phyloP scores from a whole-genome alignment of 2,329 filamentous ascomycete species.

The Grosmannia penicillata region DNA sequence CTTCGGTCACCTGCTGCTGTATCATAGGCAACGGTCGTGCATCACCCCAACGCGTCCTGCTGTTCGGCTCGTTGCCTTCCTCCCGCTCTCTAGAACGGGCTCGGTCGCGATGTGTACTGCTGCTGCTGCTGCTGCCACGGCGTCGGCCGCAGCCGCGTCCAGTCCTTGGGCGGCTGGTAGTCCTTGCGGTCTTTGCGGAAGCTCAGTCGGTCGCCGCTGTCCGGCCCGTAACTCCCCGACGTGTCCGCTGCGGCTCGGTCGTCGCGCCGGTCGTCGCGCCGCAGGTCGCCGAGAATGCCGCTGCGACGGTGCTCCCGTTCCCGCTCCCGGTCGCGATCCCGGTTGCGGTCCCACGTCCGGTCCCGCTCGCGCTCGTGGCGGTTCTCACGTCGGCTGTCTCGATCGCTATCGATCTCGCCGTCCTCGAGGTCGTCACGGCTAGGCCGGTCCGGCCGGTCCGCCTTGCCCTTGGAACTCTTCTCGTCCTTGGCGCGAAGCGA shows the following conservation, averaged over 20 bases:
- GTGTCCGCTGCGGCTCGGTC: too few species aligned
- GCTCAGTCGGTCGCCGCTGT: constrained; percentile 12
- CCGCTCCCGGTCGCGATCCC: constrained; percentile 19
- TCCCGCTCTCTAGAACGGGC: constrained; percentile 5
- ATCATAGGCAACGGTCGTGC: not conserved
- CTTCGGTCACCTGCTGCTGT: too few species aligned
- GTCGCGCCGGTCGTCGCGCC: constrained; percentile 1
- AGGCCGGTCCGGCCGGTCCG: constrained; percentile 2
- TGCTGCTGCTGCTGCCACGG: constrained; percentile 11
- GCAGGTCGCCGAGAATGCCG: constrained; percentile 2
- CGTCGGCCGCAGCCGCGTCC: constrained; percentile 11
- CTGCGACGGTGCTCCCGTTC: constrained; percentile 17
- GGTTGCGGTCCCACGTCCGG: constrained; percentile 15
- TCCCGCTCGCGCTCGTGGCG: constrained; percentile 8
- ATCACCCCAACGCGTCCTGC: constrained; percentile 10
- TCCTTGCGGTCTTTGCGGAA: constrained; percentile 12
- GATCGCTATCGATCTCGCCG: constrained; percentile 22
- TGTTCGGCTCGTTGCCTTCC: constrained; percentile 18
- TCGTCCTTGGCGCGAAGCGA: constrained; percentile 19
- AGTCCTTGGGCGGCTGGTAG: constrained; percentile 8
- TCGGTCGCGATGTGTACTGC: constrained; percentile 9
- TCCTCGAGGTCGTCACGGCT: constrained; percentile 20
- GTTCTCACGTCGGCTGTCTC: constrained; percentile 14
- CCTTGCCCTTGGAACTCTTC: constrained; percentile 13
- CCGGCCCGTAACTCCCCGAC: constrained; percentile 1